These are phyloP conservation scores for Ophiostoma quercus DNA, from an alignment of 2,329 filamentous ascomycete species.

Conservation along the genomic window DNA sequence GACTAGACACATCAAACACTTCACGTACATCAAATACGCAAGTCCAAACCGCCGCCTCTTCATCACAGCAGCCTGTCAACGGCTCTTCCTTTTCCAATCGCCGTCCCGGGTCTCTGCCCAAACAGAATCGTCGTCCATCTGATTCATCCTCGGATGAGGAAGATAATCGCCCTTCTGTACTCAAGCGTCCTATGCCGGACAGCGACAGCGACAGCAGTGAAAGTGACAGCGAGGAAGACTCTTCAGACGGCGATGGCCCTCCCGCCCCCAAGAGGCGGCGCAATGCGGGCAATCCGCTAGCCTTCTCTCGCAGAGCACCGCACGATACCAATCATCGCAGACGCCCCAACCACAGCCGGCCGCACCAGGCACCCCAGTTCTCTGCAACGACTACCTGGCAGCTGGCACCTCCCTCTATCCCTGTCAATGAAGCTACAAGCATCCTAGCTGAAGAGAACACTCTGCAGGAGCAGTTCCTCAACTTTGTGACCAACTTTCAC, in stretches of 20 bases:
- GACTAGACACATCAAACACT: neutral
- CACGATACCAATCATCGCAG: neutral
- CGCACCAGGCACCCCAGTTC: neutral
- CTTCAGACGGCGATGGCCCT: neutral
- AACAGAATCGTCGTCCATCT: neutral
- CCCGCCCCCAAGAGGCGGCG: neutral
- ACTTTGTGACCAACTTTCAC: conserved; percentile 11
- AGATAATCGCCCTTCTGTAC: neutral
- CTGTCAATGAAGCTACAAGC: neutral
- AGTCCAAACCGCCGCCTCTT: neutral
- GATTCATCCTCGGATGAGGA: neutral
- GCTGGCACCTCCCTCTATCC: neutral
- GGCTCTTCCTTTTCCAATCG: neutral
- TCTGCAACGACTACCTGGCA: neutral
- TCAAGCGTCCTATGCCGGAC: neutral
- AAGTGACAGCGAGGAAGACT: neutral
- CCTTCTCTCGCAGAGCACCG: neutral
- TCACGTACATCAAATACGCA: neutral
- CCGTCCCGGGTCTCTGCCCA: neutral
- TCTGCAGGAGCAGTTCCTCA: conserved; percentile 16
- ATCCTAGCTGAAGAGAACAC: neutral
- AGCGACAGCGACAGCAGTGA: neutral
- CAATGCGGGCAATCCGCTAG: neutral
- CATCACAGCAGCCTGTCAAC: neutral
- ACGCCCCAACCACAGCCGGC: neutral